Evolutionary conservation across 257 asterid genomes (phyloP), one percentile per base, ranked within the genome.

Genomic region (Solanum dulcamara): DNA sequence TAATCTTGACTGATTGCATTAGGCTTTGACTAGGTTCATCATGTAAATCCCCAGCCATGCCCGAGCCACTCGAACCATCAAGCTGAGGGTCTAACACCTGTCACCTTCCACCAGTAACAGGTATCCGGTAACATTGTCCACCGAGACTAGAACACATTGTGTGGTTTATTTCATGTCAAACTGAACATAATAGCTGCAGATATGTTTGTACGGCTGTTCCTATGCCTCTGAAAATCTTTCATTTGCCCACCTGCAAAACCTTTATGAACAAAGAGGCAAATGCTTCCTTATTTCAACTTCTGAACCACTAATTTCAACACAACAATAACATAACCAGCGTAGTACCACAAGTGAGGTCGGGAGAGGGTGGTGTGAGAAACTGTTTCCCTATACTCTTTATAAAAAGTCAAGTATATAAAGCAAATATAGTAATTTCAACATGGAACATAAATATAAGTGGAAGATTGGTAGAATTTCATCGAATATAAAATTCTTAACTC

Each of bases 301-400:
- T 55, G 64, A 55, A 55, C 64, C 55, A 48, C 55, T 48, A 48
- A 48, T 48, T 48, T 48, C 0, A 20, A 48, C 55, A 14, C 15
- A 15, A 3, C 11, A 59, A n/a, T 10, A 10, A n/a, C 17, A 55
- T 55, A 14, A 18, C 0, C 4, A 20, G 13, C 6, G 62, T 22
- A 55, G 20, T 4, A 11, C 90, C 35, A 91, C 67, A 10, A 93
- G 90, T 42, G 92, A 88, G 33, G 87, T 84, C 85, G 5, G 90
- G 91, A 81, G 91, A 14, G 22, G 92, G 90, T 40, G 90, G 80
- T 50, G 91, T 90, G 87, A 91, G 90, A 86, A 48, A 48, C 55
- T 4, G 55, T 14, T 48, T 85, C 92, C 7, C 85, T 92, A n/a
- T 37, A 83, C 3, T 44, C 3, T 35, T 3, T 40, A 24, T 28